Percentiles rank a stretch among this genome's conserved stretches.
phyloP scores from a whole-genome alignment of 2,329 filamentous ascomycete species.

The Botryotinia narcissicola region DNA sequence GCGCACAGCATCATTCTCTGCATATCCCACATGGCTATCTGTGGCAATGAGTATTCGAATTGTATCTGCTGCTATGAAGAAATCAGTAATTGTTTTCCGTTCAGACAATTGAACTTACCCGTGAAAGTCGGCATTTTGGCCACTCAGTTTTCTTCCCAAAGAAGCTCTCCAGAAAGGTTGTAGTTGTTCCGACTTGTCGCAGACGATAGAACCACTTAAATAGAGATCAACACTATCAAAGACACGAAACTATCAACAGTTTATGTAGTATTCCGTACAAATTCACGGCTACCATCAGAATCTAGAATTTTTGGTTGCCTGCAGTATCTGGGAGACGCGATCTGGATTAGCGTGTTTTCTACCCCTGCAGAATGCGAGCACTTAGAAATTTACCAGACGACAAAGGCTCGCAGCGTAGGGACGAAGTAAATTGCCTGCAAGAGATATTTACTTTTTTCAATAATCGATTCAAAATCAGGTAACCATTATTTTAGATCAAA shows the following conservation, averaged over 20 bases:
- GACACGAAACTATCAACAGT: slow-evolving; percentile 6
- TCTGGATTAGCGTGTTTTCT: slow-evolving; percentile 24
- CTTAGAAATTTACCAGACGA: slow-evolving; percentile 11
- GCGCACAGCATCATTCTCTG: slow-evolving; percentile 89
- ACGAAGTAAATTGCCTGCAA: not conserved
- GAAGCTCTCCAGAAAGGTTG: not conserved
- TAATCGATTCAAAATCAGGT: not conserved
- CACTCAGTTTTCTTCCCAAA: not conserved
- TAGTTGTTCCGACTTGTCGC: not conserved
- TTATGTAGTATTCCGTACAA: not conserved
- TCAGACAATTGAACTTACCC: slow-evolving; percentile 21
- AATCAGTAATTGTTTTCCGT: slow-evolving; percentile 11
- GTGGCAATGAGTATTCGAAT: slow-evolving; percentile 93
- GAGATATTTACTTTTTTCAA: not conserved
- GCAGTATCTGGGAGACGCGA: slow-evolving; percentile 28
- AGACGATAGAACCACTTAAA: not conserved
- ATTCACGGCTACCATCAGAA: not conserved
- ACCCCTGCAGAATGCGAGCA: slow-evolving; percentile 24
- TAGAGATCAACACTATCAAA: not conserved
- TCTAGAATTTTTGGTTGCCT: slow-evolving; percentile 9
- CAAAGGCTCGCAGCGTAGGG: not conserved
- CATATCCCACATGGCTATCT: slow-evolving; percentile 97
- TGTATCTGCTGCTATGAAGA: slow-evolving; percentile 59
- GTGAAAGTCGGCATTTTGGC: slow-evolving; percentile 33
- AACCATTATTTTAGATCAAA: not conserved